Base-by-base conservation (phyloP, 257 asterid species). In the Scutellaria galericulata region DNA sequence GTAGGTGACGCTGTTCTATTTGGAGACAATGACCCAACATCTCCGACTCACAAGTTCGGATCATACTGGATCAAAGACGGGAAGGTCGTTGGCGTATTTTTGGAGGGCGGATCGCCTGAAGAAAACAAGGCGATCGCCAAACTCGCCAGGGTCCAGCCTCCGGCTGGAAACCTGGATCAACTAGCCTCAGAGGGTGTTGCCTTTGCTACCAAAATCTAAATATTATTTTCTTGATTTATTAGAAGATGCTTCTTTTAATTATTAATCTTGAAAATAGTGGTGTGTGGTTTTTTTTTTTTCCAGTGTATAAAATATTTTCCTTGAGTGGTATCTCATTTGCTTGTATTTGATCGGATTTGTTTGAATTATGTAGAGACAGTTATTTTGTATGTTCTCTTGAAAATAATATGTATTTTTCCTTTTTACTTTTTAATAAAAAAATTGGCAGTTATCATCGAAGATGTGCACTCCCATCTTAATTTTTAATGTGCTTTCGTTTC, bases 11-110 rank as follows among this genome's bases (percentile, higher is more conserved):
- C 87, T 4, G 89, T 93, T 39, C 80, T 89, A 45, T 93, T 93
- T 22, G 98, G 98, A 0, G 98, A 93, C 76, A 83, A 24, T 78
- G 72, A 48, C 73, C 97, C 95, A 24, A 80, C 78, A 7, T 93
- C 98, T 24, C 13, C 86, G 0, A 86, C 85, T 15, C 97, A 89
- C 92, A 93, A 87, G 80, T 93, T 93, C 42, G 98, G 98, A 60
- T 40, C 90, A 48, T 93, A 90, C 70, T 90, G 98, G 98, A 86
- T 90, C 85, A 84, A 89, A 75, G 89, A 90, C 8, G 95, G 98
- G 27, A 90, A 90, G 72, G 91, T 93, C 4, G 81, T 87, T 2
- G 98, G 97, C 46, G 97, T 68, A 60, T 93, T 93, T 84, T 75
- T 90, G 78, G 97, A 90, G 85, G 81, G 97, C 18, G 98, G 98